These are phyloP conservation scores for Cenchrus fungigraminus DNA, from an alignment of 176 grass and related monocot genomes.

Conservation along the genomic window DNA sequence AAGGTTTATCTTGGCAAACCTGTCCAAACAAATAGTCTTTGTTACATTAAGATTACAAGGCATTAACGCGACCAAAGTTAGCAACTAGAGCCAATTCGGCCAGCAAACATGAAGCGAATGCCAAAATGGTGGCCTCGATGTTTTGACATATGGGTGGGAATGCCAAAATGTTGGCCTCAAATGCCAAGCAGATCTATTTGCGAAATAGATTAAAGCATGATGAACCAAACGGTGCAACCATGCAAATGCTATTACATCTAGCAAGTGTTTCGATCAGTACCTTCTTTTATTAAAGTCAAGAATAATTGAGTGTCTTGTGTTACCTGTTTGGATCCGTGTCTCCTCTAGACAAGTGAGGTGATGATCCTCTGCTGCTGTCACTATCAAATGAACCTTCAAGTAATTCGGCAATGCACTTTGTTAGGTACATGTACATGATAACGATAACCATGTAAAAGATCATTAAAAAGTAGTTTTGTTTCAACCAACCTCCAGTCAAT, in stretches of 20 bases:
- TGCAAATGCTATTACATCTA: conserved; percentile 15
- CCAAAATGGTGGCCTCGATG: not conserved
- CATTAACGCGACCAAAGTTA: conserved; percentile 18
- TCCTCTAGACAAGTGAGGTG: conserved; percentile 71
- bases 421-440: conserved; percentile 41
- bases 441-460: conserved; percentile 2
- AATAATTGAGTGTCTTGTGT: not conserved
- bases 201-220: not conserved
- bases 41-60: conserved; percentile 12
- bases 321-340: conserved; percentile 85
- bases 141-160: not conserved
- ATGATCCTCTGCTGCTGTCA: conserved; percentile 60
- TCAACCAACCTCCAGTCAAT: conserved; percentile 65
- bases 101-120: conserved; percentile 29
- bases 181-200: not conserved
- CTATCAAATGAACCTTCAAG: conserved; percentile 70
- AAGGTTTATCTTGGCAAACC: conserved; percentile 64
- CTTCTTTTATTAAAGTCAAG: not conserved
- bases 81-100: not conserved
- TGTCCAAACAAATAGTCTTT: conserved; percentile 39
- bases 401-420: conserved; percentile 24
- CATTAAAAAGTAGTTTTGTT: conserved; percentile 33
- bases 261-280: not conserved
- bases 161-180: not conserved
- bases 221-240: not conserved